Conservation (phyloP, 371 early-diverging fungal genomes). For the Capniomyces stellatus region DNA sequence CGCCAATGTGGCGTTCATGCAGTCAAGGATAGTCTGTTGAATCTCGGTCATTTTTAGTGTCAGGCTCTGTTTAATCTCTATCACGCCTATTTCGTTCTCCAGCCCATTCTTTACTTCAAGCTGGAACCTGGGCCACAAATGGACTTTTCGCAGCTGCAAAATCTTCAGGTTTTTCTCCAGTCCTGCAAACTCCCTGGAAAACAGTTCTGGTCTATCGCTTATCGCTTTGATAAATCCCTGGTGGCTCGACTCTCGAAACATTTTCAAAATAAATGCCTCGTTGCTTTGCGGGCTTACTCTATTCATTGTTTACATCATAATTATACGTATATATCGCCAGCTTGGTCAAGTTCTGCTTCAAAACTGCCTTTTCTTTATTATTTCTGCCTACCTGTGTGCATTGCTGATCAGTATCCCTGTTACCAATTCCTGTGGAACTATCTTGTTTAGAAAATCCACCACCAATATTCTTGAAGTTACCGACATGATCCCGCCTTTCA, state of each 20-base stretch:
- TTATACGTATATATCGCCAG: too few relatives aligned
- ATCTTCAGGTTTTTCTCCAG: constrained; percentile 67
- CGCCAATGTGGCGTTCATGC: constrained; percentile 54
- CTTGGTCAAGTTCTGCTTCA: too few relatives aligned
- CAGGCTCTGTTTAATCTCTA: constrained; percentile 68
- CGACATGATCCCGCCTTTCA: constrained; percentile 72
- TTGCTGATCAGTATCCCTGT: constrained; percentile 76
- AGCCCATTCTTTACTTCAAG: constrained; percentile 41
- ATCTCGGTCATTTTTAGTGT: constrained; percentile 62
- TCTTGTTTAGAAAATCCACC: constrained; percentile 78
- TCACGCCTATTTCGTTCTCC: constrained; percentile 28
- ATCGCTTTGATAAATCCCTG: constrained; percentile 86
- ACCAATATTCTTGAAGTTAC: constrained; percentile 79
- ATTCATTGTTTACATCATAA: neutral
- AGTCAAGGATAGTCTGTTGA: constrained; percentile 68
- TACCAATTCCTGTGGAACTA: constrained; percentile 55
- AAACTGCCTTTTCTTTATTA: too few relatives aligned
- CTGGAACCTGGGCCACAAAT: constrained; percentile 85
- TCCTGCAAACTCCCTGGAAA: constrained; percentile 58
- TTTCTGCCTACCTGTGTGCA: constrained; percentile 46
- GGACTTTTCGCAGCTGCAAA: constrained; percentile 59
- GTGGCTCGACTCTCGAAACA: constrained; percentile 60
- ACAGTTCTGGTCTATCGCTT: constrained; percentile 67
- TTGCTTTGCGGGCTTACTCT: constrained; percentile 60
- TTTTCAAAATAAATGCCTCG: constrained; percentile 71